Evolutionary conservation across 2,329 filamentous ascomycete genomes (phyloP).

Genomic region (Trichophyton mentagrophytes): DNA sequence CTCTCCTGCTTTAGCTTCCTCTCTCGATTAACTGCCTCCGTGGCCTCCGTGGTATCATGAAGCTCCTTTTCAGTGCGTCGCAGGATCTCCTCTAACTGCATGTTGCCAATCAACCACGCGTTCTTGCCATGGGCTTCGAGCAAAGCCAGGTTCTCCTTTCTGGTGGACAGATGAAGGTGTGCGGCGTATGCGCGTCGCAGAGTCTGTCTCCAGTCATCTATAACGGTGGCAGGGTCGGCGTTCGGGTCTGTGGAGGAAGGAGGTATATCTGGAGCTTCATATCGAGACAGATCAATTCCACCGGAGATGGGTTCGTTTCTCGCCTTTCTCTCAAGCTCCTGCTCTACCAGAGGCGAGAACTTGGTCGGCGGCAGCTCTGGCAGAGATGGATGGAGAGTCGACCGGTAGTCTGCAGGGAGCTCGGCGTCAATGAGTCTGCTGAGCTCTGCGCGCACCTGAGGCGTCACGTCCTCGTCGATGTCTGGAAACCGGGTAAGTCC

Average conservation of each 20-base stretch:
- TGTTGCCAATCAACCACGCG: constrained; percentile 79
- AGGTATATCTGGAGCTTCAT: constrained; percentile 60
- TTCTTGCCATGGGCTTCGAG: constrained; percentile 76
- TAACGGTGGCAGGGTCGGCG: constrained; percentile 21
- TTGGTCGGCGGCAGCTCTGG: constrained; percentile 39
- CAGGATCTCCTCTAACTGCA: constrained; percentile 61
- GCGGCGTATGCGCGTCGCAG: constrained; percentile 46
- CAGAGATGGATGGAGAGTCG: constrained; percentile 46
- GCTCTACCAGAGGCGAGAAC: constrained; percentile 53
- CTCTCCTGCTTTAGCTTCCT: constrained; percentile 59
- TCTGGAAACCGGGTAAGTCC: constrained; percentile 40
- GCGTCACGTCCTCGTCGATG: constrained; percentile 62
- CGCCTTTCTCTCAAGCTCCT: constrained; percentile 57
- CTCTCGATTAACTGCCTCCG: constrained; percentile 60
- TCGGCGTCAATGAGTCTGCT: constrained; percentile 58
- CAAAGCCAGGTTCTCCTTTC: constrained; percentile 53
- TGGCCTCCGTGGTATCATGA: constrained; percentile 50
- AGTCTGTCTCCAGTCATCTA: constrained; percentile 38
- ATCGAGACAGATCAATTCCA: constrained; percentile 65
- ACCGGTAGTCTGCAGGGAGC: constrained; percentile 38
- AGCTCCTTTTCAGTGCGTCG: constrained; percentile 61
- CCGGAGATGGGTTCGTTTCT: constrained; percentile 44
- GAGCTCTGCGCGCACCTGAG: constrained; percentile 49
- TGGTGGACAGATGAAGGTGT: constrained; percentile 44
- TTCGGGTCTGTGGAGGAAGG: constrained; percentile 24